Base-by-base conservation (phyloP, 1,139 yeast genomes). In the Lodderomyces orthopsilosis region DNA sequence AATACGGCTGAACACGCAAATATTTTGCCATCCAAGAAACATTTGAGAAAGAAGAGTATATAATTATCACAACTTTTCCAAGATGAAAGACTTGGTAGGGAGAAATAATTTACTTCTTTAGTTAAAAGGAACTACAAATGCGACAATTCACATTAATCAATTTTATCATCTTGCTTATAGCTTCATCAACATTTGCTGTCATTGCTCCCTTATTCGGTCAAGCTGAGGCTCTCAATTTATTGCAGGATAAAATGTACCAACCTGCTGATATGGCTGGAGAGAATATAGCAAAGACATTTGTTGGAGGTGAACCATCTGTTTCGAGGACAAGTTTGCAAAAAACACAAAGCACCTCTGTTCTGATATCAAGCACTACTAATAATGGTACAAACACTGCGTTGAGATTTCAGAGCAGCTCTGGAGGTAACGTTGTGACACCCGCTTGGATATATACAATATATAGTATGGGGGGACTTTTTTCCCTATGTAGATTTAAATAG, bases 181-280 rank as follows among this genome's bases (percentile, higher is more conserved):
- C 32, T 5, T 28, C 37, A 19, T 12, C 10, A 8, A 9, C 23
- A 12, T 21, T n/a, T 34, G 37, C 37, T 10, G 10, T 34, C 5
- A 10, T 13, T 10, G 9, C 26, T 9, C 37, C 37, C 12, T 4
- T 13, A 6, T 34, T 21, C 19, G 37, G 37, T 5, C 26, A 34
- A 21, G 37, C 37, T 19, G 24, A 19, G 19, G 37, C 14, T 10
- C 19, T 12, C 24, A 13, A 21, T 18, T 12, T 21, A 34, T 4
- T 34, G 6, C 27, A 33, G 14, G 35, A 18, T 6, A 33, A 19
- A 18, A 10, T 18, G 7, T 18, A 33, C 6, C 35, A 34, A 34
- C 23, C 23, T 19, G 17, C 24, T n/a, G 37, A 23, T 12, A 21
- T n/a, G 10, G 26, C 37, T n/a, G 37, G 37, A n/a, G 37, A 34